Base-by-base conservation (phyloP, 2,329 filamentous ascomycete species). In the Epichloe gansuensis region DNA sequence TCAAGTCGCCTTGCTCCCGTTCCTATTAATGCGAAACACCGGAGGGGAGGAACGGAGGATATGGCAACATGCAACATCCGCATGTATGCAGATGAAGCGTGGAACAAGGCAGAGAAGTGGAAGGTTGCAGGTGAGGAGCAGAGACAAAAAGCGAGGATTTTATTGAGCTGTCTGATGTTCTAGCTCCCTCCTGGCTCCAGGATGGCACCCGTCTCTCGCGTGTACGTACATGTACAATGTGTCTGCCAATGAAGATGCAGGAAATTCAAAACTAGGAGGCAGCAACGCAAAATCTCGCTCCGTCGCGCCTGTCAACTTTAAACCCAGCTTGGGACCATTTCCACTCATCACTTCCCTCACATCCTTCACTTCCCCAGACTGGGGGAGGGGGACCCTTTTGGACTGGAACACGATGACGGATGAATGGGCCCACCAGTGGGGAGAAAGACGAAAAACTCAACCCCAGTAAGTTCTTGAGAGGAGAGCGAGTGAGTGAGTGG, bases 241-340 rank as follows among this genome's bases (percentile, higher is more conserved):
- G 35, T 31, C 53, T 55, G 50, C 51, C 53, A 56, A 52, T 53
- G 53, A 39, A 37, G 53, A 52, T 48, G 38, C 39, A 46, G 45
- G 39, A 37, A 52, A 47, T 43, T 48, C 46, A 31, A 39, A 23
- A 6, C 17, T 46, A 48, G 47, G 51, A 52, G 25, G 51, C 45
- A 51, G 37, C 39, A 39, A 52, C 43, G 31, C 17, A 37, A 39
- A 47, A 8, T n/a, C 38, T 47, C 28, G 45, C 46, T 42, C 42
- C 9, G 49, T 54, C 46, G 53, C 42, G 41, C 48, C 48, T 51
- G 21, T 34, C 43, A 51, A 46, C 25, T 45, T 12, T 5, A n/a
- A 48, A 39, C 38, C 21, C 34, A 35, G 25, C 50, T 34, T 15
- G 38, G 13, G 34, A 49, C 37, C 52, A 28, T 17, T 34, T 43